Evolutionary conservation across 2,329 filamentous ascomycete genomes (phyloP), one percentile per base, ranked within the genome.

Genomic region (Polychaeton citri): DNA sequence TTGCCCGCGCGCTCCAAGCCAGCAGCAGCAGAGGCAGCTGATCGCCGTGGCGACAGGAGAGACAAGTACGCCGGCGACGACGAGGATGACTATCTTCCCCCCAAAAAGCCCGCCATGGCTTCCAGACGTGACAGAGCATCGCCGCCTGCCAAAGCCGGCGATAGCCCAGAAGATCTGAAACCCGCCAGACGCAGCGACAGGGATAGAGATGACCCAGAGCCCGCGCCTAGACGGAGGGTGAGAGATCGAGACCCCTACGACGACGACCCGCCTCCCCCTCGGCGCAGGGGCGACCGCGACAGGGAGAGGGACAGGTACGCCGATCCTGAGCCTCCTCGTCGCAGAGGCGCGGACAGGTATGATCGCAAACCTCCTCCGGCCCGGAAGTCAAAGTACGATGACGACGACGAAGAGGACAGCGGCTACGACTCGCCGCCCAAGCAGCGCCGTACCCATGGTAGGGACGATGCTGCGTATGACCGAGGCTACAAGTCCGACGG

Each of bases 401-500:
- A 34, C 16, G 19, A 24, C 6, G 36, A 38, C 16, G 35, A 40
- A 30, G 38, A 40, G 17, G 37, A 39, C 17, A 19, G 33, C 30
- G 38, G 36, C 32, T 31, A 37, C 13, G 30, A 33, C 16, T 19
- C 30, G 13, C 35, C 19, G 13, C 34, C 32, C 26, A 34, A 34
- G 15, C 32, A 32, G 2, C 38, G 28, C 17, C 33, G 39, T 19
- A 7, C 19, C 10, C 9, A 37, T 31, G 36, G 50, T 16, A 16
- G 30, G 16, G 38, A 51, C 18, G 20, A 31, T 13, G 17, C 21
- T 13, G 30, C 3, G 3, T 10, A 19, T 16, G 46, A 51, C 18
- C 47, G 51, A 19, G 50, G 50, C n/a, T 53, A 53, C 35, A 47
- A 47, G 13, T 45, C 48, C 16, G 50, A 53, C 19, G 40, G 44